Evolutionary conservation across 805 yeast genomes (phyloP), one percentile per base, ranked within the genome.

Genomic region (Diddensiella caesifluorescens): DNA sequence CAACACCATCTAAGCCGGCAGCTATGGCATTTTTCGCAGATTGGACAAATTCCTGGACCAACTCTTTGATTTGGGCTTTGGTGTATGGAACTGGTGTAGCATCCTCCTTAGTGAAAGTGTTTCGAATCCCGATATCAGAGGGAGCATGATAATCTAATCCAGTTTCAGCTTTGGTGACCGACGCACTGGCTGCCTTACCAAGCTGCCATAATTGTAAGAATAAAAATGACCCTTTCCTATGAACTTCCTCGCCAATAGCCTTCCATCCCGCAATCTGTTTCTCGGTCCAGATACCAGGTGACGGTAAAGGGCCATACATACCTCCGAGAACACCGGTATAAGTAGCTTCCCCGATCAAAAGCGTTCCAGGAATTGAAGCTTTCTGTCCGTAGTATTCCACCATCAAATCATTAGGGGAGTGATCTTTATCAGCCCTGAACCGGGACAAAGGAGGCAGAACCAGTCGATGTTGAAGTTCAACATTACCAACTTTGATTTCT

Each of bases 1-100:
- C 85, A 31, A 82, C 73, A 50, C 80, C 79, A 57, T 81, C 87
- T 38, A 74, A 71, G 0, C 79, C 77, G 10, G 77, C 69, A 3
- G 62, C 67, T 27, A 70, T 61, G 2, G 83, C 76, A 48, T 69
- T 67, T 44, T 64, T 62, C 1, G 83, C 80, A 15, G 82, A 80
- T 1, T 50, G 51, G 9, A 64, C 76, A 55, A 68, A 81, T n/a
- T 62, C 62, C 23, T 67, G 53, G n/a, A 73, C 64, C 23, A 70
- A 43, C 1, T 60, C 56, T 32, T 69, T 54, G 46, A 81, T 68
- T 36, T 77, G 75, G 2, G 54, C 62, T 2, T 38, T 48, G 2
- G 73, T 66, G 53, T 78, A 52, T 10, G 40, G 19, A 9, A 35
- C 35, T 6, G 29, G 26, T 5, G 35, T 22, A 16, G 27, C 28